phyloP scores from a whole-genome alignment of 2,329 filamentous ascomycete species.

The Phialophora tarda region DNA sequence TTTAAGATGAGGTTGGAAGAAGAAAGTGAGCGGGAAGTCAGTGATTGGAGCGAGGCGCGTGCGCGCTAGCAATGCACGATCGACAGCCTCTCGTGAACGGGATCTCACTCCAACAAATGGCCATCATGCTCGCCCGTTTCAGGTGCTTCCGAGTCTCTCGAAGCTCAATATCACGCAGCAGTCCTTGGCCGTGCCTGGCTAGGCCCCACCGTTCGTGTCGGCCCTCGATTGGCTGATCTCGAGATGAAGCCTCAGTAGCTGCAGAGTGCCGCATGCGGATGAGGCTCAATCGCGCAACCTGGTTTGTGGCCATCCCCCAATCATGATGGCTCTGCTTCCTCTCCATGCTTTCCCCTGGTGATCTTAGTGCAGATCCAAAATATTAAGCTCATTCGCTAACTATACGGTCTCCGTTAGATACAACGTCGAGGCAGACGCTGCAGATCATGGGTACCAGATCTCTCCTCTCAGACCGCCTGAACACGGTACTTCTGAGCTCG shows the following conservation, averaged over 20 bases:
- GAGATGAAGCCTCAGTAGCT: conserved; percentile 12
- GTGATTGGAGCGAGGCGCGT: conserved; percentile 22
- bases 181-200: not conserved
- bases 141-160: not conserved
- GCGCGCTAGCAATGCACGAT: conserved; percentile 24
- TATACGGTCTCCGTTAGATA: not conserved
- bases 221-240: conserved; percentile 9
- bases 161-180: not conserved
- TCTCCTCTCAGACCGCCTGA: not conserved
- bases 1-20: conserved; percentile 34
- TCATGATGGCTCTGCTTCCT: conserved; percentile 7
- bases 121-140: conserved; percentile 8
- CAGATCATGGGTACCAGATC: conserved; percentile 1
- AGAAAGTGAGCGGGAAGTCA: conserved; percentile 11
- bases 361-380: conserved; percentile 6
- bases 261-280: conserved; percentile 5
- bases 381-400: conserved; percentile 3
- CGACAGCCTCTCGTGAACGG: conserved; percentile 12
- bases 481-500: not conserved
- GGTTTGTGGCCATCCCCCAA: not conserved
- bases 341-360: conserved; percentile 5
- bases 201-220: not conserved
- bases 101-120: conserved; percentile 17
- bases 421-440: not conserved
- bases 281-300: conserved; percentile 6